These are phyloP conservation scores for Crucihimalaya himalaica DNA, from an alignment of 345 rosid genomes.

Conservation along the genomic window DNA sequence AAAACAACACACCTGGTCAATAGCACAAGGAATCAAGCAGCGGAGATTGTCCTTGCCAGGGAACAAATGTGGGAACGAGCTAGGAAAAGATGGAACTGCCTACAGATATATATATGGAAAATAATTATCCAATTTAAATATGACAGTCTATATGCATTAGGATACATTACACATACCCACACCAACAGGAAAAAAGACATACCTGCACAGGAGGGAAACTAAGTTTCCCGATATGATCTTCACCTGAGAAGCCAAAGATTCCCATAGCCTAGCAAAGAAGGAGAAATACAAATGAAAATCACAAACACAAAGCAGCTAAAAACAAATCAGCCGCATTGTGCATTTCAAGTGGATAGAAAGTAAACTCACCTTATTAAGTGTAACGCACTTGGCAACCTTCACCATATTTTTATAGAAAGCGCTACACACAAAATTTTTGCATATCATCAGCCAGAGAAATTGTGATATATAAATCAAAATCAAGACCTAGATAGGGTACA, in stretches of 20 bases:
- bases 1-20: slow-evolving; percentile 72
- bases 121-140: neutral
- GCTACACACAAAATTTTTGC: slow-evolving; percentile 44
- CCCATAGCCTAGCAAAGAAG: slow-evolving; percentile 60
- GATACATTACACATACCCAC: neutral
- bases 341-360: neutral
- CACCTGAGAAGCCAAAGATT: slow-evolving; percentile 91
- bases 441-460: slow-evolving; percentile 15
- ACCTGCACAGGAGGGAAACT: slow-evolving; percentile 97
- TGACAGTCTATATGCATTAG: slow-evolving; percentile 5
- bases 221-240: slow-evolving; percentile 93
- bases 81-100: slow-evolving; percentile 97
- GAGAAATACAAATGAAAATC: slow-evolving; percentile 17
- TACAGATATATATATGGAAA: slow-evolving; percentile 38
- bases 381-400: slow-evolving; percentile 84
- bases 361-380: slow-evolving; percentile 69
- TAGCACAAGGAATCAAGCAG: slow-evolving; percentile 95
- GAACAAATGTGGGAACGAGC: slow-evolving; percentile 89
- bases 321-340: slow-evolving; percentile 1
- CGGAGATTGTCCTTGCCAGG: slow-evolving; percentile 68
- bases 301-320: neutral
- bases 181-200: slow-evolving; percentile 24
- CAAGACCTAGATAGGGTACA: neutral
- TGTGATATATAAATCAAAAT: neutral
- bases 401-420: slow-evolving; percentile 91